Evolutionary conservation across 345 rosid genomes (phyloP).

Genomic region (Citrus cavaleriei): DNA sequence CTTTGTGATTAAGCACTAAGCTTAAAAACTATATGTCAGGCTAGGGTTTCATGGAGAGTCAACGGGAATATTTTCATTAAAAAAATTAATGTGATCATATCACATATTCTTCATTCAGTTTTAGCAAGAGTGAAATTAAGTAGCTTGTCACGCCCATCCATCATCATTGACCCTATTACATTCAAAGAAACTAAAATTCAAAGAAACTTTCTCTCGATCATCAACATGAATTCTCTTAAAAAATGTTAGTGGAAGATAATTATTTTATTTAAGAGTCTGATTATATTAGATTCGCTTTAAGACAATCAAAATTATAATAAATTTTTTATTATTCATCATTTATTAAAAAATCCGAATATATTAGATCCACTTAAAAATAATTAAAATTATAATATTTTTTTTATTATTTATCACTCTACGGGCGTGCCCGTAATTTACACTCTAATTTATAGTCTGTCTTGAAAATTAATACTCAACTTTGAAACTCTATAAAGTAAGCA

Average conservation of each 20-base stretch:
- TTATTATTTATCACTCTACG: rapidly evolving
- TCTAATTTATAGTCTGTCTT: no score
- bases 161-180: background rate
- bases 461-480: no score
- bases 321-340: no score
- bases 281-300: no score
- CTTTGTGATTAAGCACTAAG: background rate
- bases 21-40: background rate
- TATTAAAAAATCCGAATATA: no score
- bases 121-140: background rate
- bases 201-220: background rate
- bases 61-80: background rate
- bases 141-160: background rate
- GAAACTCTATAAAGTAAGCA: no score
- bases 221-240: background rate
- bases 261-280: rapidly evolving
- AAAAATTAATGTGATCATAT: background rate
- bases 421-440: rapidly evolving
- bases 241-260: background rate
- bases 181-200: background rate
- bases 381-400: no score
- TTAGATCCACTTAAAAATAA: no score
- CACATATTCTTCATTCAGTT: background rate
- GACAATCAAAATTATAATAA: no score
- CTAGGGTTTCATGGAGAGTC: conserved; percentile 6